Evolutionary conservation across 1,139 yeast species (phyloP), one percentile per base, ranked within the genome.

Genomic region (Sugiyamaella neomexicana): DNA sequence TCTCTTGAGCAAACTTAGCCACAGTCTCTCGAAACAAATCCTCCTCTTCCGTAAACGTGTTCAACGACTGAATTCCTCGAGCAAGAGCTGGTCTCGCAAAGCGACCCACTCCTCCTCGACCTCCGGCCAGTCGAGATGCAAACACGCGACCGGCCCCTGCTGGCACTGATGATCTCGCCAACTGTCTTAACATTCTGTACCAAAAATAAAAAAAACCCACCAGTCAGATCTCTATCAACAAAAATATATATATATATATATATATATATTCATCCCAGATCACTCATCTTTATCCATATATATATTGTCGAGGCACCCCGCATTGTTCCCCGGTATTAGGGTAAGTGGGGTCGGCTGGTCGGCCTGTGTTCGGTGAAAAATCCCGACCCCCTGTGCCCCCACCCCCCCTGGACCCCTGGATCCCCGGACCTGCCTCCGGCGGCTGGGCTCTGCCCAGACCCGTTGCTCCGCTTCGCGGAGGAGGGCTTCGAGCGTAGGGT

Each of bases 11-110:
- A 58, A 73, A 74, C 57, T 66, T 65, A 55, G 74, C 66, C 8
- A 73, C 77, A 36, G 71, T 60, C 39, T 73, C 76, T 23, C 72
- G 63, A 62, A 74, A 72, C 74, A 74, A 65, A 50, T 67, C 66
- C 59, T 74, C 78, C 52, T 74, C 77, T 49, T 74, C 77, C 32
- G 73, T 67, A 59, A 74, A 68, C 32, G 55, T 57, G 41, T 60
- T 62, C 44, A 63, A 46, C 5, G 67, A 61, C 15, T 39, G 57
- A 50, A 46, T 45, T 2, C 50, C 32, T 13, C 52, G 20, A 13
- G 53, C 9, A 13, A 53, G 42, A 20, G 49, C 25, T 5, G 32
- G 46, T 27, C 46, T 23, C 10, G 46, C 27, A n/a, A 39, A 50
- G 25, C 25, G 25, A 20, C 25, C 5, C 5, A 48, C 38, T 32